These are phyloP conservation scores for Lenwebbia sp. DNA, from an alignment of 345 rosid species.

Conservation along the genomic window DNA sequence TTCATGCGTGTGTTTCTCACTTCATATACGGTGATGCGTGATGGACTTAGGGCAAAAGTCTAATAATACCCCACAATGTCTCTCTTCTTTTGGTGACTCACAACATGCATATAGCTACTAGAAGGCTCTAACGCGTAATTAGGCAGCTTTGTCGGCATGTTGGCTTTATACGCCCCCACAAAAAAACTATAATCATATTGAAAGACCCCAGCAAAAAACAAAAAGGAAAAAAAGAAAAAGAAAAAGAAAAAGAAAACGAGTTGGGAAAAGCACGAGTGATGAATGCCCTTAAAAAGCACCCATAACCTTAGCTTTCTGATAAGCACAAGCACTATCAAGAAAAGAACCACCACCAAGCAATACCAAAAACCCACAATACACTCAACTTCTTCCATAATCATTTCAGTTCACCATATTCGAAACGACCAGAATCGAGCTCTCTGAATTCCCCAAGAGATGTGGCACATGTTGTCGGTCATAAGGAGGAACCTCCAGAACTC, in stretches of 20 bases:
- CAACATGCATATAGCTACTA: background rate
- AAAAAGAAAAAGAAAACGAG: background rate
- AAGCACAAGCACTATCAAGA: constrained; percentile 26
- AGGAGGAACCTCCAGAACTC: constrained; percentile 36
- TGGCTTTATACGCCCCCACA: constrained; percentile 20
- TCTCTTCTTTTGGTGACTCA: background rate
- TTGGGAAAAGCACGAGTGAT: background rate
- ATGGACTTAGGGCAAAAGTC: background rate
- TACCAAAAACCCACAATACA: background rate
- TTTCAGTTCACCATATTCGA: background rate
- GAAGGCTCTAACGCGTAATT: background rate
- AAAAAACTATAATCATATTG: background rate
- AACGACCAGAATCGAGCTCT: background rate
- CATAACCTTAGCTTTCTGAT: constrained; percentile 9
- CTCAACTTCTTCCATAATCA: background rate
- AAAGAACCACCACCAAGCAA: constrained; percentile 12
- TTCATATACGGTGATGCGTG: background rate
- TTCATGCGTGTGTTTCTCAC: background rate
- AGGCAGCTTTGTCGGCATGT: constrained; percentile 35
- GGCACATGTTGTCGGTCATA: constrained; percentile 25
- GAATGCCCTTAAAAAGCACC: constrained; percentile 13
- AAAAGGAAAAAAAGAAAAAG: too few species aligned
- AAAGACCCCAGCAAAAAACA: background rate
- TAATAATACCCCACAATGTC: background rate
- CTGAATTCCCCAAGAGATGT: constrained; percentile 17